Evolutionary conservation across 1,284 basidiomycete species (phyloP).

Genomic region (Ustilago vetiveriae): DNA sequence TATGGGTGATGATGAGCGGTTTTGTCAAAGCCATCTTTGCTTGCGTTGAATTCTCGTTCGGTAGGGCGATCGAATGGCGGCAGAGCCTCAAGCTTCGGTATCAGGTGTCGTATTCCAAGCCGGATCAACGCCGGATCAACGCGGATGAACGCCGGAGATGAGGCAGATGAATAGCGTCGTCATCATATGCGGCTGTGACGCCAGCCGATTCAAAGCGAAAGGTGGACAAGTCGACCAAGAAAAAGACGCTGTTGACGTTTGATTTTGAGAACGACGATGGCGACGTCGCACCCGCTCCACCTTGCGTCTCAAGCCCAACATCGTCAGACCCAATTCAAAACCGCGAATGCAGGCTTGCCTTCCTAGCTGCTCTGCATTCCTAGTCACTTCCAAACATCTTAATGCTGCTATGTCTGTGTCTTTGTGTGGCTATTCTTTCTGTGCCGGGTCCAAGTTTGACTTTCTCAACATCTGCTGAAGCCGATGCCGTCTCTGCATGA

Average conservation of each 20-base stretch:
- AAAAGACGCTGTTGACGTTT: slow-evolving; percentile 32
- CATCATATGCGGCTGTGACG: slow-evolving; percentile 69
- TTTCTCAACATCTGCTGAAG: too few relatives aligned
- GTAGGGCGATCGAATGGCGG: too few relatives aligned
- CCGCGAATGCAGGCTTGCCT: slow-evolving; percentile 18
- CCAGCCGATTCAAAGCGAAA: slow-evolving; percentile 71
- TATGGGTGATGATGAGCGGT: slow-evolving; percentile 85
- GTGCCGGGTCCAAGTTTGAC: too few relatives aligned
- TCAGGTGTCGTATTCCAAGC: slow-evolving; percentile 22
- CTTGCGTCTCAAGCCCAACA: neutral
- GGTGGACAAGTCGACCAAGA: slow-evolving; percentile 14
- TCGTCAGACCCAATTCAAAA: slow-evolving; percentile 6
- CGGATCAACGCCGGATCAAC: slow-evolving; percentile 20
- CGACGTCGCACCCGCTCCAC: neutral
- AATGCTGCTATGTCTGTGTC: too few relatives aligned
- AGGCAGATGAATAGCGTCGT: slow-evolving; percentile 69
- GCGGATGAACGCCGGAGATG: slow-evolving; percentile 9
- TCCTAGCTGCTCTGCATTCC: too few relatives aligned
- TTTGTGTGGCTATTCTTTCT: too few relatives aligned
- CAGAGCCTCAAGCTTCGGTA: too few relatives aligned
- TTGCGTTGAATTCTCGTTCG: slow-evolving; percentile 78
- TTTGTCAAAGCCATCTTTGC: slow-evolving; percentile 78
- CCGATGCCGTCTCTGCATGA: too few relatives aligned
- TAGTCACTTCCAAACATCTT: too few relatives aligned
- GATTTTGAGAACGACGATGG: slow-evolving; percentile 70